These are phyloP conservation scores for Hyaloscypha finlandica DNA, from an alignment of 495 filamentous ascomycete species.

Conservation along the genomic window DNA sequence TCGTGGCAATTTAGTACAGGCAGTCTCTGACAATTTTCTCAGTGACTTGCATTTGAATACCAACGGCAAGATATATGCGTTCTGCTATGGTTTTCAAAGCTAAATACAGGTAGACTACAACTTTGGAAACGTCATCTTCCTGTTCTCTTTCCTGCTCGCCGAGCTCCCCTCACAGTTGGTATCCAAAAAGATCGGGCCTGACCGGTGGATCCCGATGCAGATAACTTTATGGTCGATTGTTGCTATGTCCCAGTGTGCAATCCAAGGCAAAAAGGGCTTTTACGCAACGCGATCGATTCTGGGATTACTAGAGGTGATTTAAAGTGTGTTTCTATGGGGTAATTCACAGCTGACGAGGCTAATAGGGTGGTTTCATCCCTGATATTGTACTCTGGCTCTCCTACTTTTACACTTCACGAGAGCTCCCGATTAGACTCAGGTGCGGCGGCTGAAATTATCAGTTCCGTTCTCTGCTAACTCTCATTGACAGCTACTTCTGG, in stretches of 20 bases:
- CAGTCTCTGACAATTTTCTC: slow-evolving; percentile 71
- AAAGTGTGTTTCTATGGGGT: too few species aligned
- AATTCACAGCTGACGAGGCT: too few species aligned
- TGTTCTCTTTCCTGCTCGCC: slow-evolving; percentile 63
- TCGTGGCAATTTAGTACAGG: slow-evolving; percentile 72
- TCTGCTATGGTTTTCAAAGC: background rate
- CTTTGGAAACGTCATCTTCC: slow-evolving; percentile 75
- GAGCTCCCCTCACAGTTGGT: slow-evolving; percentile 77
- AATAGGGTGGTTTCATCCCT: slow-evolving; percentile 62
- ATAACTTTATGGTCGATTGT: slow-evolving; percentile 80
- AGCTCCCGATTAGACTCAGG: slow-evolving; percentile 62
- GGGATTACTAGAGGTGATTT: slow-evolving; percentile 61
- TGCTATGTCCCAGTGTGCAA: slow-evolving; percentile 65
- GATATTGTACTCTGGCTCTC: slow-evolving; percentile 66
- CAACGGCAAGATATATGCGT: slow-evolving; percentile 39
- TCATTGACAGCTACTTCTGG: slow-evolving; percentile 63
- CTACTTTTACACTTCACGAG: slow-evolving; percentile 75
- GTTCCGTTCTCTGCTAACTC: background rate
- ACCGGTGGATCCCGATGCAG: slow-evolving; percentile 82
- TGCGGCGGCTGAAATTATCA: too few species aligned
- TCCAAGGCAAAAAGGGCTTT: slow-evolving; percentile 61
- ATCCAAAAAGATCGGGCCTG: slow-evolving; percentile 77
- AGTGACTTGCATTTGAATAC: slow-evolving; percentile 58
- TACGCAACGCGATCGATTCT: slow-evolving; percentile 64
- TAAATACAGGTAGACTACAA: slow-evolving; percentile 58